Conservation (phyloP, 176 grass and related monocot species). For the Tillandsia fasciculata region DNA sequence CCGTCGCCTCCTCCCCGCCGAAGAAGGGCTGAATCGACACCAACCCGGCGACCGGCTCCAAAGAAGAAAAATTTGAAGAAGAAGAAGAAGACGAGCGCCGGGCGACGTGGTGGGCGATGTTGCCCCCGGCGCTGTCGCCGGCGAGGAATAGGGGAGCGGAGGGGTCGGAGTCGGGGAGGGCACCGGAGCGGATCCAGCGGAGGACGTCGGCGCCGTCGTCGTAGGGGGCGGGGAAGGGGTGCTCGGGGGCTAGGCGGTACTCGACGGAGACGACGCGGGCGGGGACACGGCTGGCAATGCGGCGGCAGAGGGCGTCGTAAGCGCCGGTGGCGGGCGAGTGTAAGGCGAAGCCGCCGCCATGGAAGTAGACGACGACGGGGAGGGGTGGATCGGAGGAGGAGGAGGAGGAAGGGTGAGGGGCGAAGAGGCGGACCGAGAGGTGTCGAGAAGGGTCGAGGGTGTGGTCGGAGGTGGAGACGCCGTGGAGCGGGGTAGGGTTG, state of each 20-base stretch:
- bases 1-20: constrained; percentile 50
- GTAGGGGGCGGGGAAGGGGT: constrained; percentile 50
- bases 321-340: constrained; percentile 26
- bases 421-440: constrained; percentile 47
- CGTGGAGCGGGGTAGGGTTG: constrained; percentile 13
- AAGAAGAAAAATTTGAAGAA: not conserved
- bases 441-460: constrained; percentile 20
- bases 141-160: constrained; percentile 45
- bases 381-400: not conserved
- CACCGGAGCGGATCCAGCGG: constrained; percentile 15
- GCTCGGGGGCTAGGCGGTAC: constrained; percentile 61
- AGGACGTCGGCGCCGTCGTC: constrained; percentile 50
- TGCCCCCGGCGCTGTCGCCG: constrained; percentile 69
- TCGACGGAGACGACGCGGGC: constrained; percentile 42
- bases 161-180: constrained; percentile 22
- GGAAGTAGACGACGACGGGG: constrained; percentile 49
- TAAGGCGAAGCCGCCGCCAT: constrained; percentile 57
- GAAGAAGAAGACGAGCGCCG: constrained; percentile 23
- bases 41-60: constrained; percentile 18
- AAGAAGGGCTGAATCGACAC: constrained; percentile 45
- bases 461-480: constrained; percentile 43
- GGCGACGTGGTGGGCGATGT: constrained; percentile 64
- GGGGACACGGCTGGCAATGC: constrained; percentile 28
- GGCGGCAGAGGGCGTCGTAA: constrained; percentile 37
- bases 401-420: not conserved